These are phyloP conservation scores for Ascochyta pisi DNA, from an alignment of 2,329 filamentous ascomycete species.

Conservation along the genomic window DNA sequence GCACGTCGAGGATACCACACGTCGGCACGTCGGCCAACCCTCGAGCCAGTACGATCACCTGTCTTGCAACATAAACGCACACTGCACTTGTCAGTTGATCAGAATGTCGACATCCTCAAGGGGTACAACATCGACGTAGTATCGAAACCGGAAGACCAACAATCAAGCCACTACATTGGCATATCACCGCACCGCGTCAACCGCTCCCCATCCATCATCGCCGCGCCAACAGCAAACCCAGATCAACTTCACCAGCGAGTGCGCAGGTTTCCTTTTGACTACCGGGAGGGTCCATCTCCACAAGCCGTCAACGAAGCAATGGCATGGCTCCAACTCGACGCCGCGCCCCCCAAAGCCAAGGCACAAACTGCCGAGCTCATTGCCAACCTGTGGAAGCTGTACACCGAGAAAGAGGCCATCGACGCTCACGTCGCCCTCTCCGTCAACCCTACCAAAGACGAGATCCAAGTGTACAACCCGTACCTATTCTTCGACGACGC, in stretches of 20 bases:
- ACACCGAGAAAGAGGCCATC: constrained; percentile 70
- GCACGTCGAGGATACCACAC: constrained; percentile 58
- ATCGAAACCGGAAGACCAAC: constrained; percentile 43
- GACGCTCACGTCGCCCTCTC: constrained; percentile 61
- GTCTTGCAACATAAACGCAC: constrained; percentile 53
- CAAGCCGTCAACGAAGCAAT: constrained; percentile 53
- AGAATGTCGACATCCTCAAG: constrained; percentile 64
- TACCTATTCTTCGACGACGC: constrained; percentile 74
- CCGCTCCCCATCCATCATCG: constrained; percentile 68
- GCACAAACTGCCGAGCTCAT: constrained; percentile 59
- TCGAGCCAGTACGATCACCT: constrained; percentile 1
- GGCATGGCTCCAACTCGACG: constrained; percentile 61
- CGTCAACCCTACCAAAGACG: constrained; percentile 45
- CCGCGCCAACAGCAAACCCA: constrained; percentile 59
- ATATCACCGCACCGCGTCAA: constrained; percentile 70
- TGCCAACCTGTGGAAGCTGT: constrained; percentile 63
- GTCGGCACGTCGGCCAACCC: constrained; percentile 26
- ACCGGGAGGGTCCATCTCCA: constrained; percentile 54
- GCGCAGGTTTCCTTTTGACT: constrained; percentile 68
- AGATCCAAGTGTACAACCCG: constrained; percentile 61
- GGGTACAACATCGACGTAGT: constrained; percentile 57
- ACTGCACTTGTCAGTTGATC: constrained; percentile 63
- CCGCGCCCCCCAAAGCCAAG: constrained; percentile 53
- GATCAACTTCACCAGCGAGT: constrained; percentile 53
- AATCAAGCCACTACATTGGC: constrained; percentile 60